A percentile compares a stretch with the other conserved stretches of the same genome.
These are phyloP conservation scores for Nitzschia palea DNA, from an alignment of 108 stramenopile genomes.

Conservation along the genomic window DNA sequence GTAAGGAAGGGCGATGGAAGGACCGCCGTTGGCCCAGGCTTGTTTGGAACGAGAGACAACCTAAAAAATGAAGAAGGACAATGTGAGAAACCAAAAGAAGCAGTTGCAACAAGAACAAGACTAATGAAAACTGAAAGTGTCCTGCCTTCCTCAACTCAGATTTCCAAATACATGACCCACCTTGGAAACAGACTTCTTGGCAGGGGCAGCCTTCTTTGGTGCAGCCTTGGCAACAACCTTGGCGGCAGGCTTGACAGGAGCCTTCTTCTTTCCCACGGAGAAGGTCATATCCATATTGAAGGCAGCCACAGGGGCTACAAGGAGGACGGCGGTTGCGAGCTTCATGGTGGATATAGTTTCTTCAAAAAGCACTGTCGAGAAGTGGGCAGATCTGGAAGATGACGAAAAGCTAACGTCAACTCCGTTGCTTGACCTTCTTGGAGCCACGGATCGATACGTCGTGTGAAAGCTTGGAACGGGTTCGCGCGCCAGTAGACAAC, in stretches of 20 bases:
- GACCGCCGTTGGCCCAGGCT: slow-evolving; percentile 32
- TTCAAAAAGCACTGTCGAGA: neutral
- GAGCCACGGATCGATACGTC: neutral
- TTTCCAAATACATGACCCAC: no score
- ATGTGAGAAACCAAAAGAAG: no score
- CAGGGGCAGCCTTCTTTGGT: slow-evolving; percentile 3
- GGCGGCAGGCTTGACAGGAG: slow-evolving; percentile 13
- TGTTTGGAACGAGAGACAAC: slow-evolving; percentile 39
- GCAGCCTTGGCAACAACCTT: neutral
- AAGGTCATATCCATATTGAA: slow-evolving; percentile 42
- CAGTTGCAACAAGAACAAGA: no score
- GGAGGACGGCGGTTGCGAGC: slow-evolving; percentile 48
- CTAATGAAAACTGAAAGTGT: no score
- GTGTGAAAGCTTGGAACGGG: no score
- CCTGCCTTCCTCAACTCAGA: no score
- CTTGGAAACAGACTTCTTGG: no score
- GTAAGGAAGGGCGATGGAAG: slow-evolving; percentile 81
- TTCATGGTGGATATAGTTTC: slow-evolving; percentile 41
- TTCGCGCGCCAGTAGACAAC: no score
- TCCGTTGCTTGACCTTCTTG: neutral
- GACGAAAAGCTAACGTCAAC: neutral
- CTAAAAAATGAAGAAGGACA: neutral
- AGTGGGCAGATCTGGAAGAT: neutral
- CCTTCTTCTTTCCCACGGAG: slow-evolving; percentile 24
- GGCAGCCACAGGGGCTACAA: slow-evolving; percentile 59